These are phyloP conservation scores for Pseudoturritis turrita DNA, from an alignment of 345 rosid species.

Conservation along the genomic window DNA sequence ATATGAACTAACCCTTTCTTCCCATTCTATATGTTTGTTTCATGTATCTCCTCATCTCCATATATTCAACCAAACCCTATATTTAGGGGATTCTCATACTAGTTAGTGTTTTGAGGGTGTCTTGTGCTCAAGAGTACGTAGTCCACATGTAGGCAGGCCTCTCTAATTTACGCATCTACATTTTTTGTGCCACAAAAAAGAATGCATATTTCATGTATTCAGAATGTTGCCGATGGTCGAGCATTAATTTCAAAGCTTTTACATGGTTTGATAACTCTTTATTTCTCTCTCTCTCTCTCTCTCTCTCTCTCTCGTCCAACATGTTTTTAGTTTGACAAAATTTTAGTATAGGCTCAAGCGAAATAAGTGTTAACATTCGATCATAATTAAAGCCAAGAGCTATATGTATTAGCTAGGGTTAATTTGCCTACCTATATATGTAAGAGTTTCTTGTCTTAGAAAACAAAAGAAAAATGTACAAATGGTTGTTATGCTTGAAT, in stretches of 20 bases:
- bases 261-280: not conserved
- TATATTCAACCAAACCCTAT: not conserved
- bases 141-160: not conserved
- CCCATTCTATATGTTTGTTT: not conserved
- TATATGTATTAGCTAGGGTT: conserved; percentile 8
- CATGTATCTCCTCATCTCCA: not conserved
- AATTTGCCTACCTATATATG: not conserved
- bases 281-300: not conserved
- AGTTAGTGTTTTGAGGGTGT: not conserved
- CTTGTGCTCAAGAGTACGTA: not conserved
- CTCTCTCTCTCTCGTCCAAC: not conserved
- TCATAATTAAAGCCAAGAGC: not conserved
- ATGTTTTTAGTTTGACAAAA: not conserved
- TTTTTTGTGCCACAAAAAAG: not conserved
- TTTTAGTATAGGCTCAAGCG: not conserved
- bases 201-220: conserved; percentile 8
- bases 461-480: not conserved
- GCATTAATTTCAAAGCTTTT: not conserved
- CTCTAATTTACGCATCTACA: not conserved
- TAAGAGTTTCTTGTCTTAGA: not conserved
- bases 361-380: not conserved
- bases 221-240: conserved; percentile 7
- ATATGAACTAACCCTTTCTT: not conserved
- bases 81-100: not conserved
- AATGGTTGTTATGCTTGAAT: not conserved